Evolutionary conservation across 2,329 filamentous ascomycete genomes (phyloP).

Genomic region (Ophiostoma montium): DNA sequence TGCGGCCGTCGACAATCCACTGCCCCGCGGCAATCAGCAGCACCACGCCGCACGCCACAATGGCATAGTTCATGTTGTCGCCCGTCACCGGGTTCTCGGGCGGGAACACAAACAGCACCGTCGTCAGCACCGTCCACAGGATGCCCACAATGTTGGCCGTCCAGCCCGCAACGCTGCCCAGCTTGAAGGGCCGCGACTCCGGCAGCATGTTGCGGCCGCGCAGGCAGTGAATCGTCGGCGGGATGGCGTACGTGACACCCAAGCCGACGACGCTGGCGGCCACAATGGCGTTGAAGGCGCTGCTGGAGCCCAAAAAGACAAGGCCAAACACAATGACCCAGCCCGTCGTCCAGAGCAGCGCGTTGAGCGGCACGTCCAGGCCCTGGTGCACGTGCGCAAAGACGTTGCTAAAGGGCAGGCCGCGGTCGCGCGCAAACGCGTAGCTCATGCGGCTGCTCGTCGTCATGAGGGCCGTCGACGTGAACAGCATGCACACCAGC

Average conservation of each 20-base stretch:
- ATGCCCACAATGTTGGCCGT: slow-evolving; percentile 34
- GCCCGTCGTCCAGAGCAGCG: slow-evolving; percentile 40
- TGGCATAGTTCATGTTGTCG: slow-evolving; percentile 51
- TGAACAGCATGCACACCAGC: slow-evolving; percentile 48
- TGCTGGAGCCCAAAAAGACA: slow-evolving; percentile 47
- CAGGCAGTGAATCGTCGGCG: slow-evolving; percentile 53
- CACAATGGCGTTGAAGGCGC: slow-evolving; percentile 42
- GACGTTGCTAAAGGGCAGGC: slow-evolving; percentile 45
- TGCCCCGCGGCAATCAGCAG: slow-evolving; percentile 28
- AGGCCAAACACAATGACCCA: slow-evolving; percentile 39
- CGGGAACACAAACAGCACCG: slow-evolving; percentile 62
- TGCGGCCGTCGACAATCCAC: slow-evolving; percentile 36
- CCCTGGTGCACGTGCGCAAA: slow-evolving; percentile 47
- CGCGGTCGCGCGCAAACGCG: slow-evolving; percentile 53
- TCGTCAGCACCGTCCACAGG: slow-evolving; percentile 53
- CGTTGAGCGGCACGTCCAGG: slow-evolving; percentile 52
- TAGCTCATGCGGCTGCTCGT: slow-evolving; percentile 44
- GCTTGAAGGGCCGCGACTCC: slow-evolving; percentile 24
- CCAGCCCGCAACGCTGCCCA: slow-evolving; percentile 25
- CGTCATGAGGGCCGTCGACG: slow-evolving; percentile 49
- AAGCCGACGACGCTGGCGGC: slow-evolving; percentile 35
- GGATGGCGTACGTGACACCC: slow-evolving; percentile 60
- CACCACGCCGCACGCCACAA: slow-evolving; percentile 34
- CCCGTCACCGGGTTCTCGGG: slow-evolving; percentile 49
- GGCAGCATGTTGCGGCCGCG: slow-evolving; percentile 53